Conservation (phyloP, 2,329 filamentous ascomycete genomes). For the Clonostachys solani region DNA sequence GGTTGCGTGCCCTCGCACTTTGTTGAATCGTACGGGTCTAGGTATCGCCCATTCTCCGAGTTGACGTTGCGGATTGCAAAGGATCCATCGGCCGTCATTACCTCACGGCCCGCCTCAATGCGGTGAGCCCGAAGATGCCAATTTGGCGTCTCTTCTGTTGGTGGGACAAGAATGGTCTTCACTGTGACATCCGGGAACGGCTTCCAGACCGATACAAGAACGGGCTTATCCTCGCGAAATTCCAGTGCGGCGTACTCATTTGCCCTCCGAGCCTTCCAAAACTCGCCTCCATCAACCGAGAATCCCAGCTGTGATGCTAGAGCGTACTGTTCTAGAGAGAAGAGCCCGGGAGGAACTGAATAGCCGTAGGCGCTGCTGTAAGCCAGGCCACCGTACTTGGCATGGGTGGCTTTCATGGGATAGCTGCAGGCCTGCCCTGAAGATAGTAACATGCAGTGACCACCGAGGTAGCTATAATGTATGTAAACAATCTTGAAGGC, state of each 20-base stretch:
- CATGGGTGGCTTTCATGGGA: constrained; percentile 22
- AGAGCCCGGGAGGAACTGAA: constrained; percentile 40
- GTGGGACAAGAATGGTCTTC: constrained; percentile 61
- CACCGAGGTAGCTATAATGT: constrained; percentile 54
- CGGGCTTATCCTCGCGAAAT: constrained; percentile 46
- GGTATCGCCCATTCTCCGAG: constrained; percentile 39
- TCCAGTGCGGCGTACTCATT: constrained; percentile 61
- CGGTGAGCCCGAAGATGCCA: constrained; percentile 68
- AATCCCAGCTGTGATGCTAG: constrained; percentile 72
- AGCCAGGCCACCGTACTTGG: constrained; percentile 37
- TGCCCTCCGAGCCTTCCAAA: constrained; percentile 71
- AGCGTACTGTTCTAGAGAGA: constrained; percentile 73
- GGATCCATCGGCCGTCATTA: constrained; percentile 70
- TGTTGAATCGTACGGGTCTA: constrained; percentile 41
- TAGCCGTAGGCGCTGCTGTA: constrained; percentile 39
- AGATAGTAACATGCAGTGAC: constrained; percentile 29
- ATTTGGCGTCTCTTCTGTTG: constrained; percentile 51
- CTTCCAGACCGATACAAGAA: constrained; percentile 66
- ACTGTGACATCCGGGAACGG: constrained; percentile 67
- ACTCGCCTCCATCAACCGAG: constrained; percentile 72
- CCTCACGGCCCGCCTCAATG: constrained; percentile 53
- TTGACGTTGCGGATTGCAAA: constrained; percentile 64
- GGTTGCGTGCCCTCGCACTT: constrained; percentile 47
- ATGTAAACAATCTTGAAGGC: no score
- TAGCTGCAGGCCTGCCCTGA: constrained; percentile 23